Conservation (phyloP, 2,329 filamentous ascomycete species). For the Colletotrichum cereale region DNA sequence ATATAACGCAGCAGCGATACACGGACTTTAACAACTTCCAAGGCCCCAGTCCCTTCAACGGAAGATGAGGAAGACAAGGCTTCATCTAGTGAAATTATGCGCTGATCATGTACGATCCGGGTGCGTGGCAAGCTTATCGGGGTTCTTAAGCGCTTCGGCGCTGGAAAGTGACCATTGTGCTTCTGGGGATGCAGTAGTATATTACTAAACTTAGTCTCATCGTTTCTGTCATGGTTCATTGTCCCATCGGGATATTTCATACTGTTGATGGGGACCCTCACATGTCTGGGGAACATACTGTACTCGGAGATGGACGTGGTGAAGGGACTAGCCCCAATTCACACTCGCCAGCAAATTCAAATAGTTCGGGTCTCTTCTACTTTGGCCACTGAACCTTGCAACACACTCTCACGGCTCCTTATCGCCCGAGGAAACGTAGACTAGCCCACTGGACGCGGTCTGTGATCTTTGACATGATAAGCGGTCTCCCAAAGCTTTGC, state of each 20-base stretch:
- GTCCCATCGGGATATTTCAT: not conserved
- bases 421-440: not conserved
- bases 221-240: not conserved
- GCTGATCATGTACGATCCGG: not conserved
- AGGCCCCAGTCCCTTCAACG: not conserved
- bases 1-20: too few species aligned
- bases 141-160: not conserved
- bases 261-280: too few species aligned
- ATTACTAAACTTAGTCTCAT: not conserved
- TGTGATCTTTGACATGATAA: not conserved
- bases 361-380: not conserved
- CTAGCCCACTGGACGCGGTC: not conserved
- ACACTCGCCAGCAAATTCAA: not conserved
- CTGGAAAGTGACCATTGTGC: not conserved
- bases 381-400: not conserved
- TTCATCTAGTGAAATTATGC: slow-evolving; percentile 2
- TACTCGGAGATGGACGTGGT: not conserved
- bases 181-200: not conserved
- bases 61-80: not conserved
- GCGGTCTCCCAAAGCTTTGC: not conserved
- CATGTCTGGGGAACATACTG: not conserved
- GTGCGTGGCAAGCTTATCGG: not conserved
- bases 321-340: not conserved
- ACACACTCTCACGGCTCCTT: not conserved
- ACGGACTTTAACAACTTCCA: too few species aligned